Base-by-base conservation (phyloP, 495 filamentous ascomycete species). In the Aspergillus heteromorphus region DNA sequence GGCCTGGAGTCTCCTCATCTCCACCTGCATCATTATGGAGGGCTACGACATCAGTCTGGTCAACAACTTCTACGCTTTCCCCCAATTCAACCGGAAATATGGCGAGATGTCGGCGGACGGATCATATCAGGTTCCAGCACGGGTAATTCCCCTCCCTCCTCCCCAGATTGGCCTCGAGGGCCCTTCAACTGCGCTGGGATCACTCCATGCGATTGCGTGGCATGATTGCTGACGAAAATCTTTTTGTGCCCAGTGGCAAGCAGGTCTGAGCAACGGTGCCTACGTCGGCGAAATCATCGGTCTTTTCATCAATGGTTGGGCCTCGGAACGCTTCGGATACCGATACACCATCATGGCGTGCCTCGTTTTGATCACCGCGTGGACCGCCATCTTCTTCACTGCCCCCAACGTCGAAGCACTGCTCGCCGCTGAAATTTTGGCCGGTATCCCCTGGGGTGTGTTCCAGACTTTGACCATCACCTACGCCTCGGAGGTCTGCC, bases 381-480 rank as follows among this genome's bases (percentile, higher is more conserved):
- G 87, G 75, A 88, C 82, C 14, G 72, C 84, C 4, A 85, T 92
- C 65, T 87, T 89, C 68, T 91, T 91, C 74, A 88, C 85, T 3
- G 87, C 87, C 5, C 79, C 84, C 47, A 85, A 79, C 58, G 80
- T 91, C 16, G 76, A 84, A 54, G 73, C 81, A 4, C 75, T 92
- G 16, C 79, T 88, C 18, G 81, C 85, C 7, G 87, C 81, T 7
- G 87, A 90, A 68, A 89, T 91, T 53, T 73, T 92, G 8, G 86
- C 84, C 54, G 87, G 88, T 61, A 83, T 91, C 57, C 84, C 86
- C 38, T 91, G 87, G 87, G 88, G 88, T 57, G 83, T 92, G 27
- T 90, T 90, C 70, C 87, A 91, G 67, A 91, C 88, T 1, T 69
- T 87, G 25, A 87, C 85, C 47, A 85, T 87, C 67, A 89, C 87